phyloP scores from a whole-genome alignment of 2,329 filamentous ascomycete genomes.

The Pestalotiopsis sp. region DNA sequence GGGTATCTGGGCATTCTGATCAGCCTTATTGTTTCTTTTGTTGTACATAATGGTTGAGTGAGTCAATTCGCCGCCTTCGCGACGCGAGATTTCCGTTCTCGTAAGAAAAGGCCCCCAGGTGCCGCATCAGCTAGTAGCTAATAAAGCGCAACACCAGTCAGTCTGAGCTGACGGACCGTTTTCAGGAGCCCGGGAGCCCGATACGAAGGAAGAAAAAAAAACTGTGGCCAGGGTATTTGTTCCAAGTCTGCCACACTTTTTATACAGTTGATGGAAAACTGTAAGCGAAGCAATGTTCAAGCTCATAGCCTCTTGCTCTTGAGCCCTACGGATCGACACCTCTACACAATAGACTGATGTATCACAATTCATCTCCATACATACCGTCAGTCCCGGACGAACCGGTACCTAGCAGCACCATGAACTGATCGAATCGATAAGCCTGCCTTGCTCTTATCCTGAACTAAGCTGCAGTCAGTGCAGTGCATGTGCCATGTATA shows the following conservation, averaged over 20 bases:
- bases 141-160: background rate
- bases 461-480: no score
- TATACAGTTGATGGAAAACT: no score
- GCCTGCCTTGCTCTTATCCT: background rate
- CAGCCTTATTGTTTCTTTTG: background rate
- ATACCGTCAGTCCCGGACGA: no score
- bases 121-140: background rate
- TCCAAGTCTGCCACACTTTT: no score
- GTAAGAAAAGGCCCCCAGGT: background rate
- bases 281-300: no score
- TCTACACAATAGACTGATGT: no score
- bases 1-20: background rate
- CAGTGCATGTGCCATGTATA: background rate
- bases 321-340: no score
- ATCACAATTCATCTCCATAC: no score
- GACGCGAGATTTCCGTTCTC: background rate
- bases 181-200: background rate
- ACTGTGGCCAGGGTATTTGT: background rate
- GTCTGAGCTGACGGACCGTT: background rate
- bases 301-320: no score
- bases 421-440: no score
- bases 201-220: background rate
- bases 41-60: background rate
- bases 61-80: background rate
- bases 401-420: no score